Base-by-base conservation (phyloP, 1,284 basidiomycete species). In the Meripilus lineatus region DNA sequence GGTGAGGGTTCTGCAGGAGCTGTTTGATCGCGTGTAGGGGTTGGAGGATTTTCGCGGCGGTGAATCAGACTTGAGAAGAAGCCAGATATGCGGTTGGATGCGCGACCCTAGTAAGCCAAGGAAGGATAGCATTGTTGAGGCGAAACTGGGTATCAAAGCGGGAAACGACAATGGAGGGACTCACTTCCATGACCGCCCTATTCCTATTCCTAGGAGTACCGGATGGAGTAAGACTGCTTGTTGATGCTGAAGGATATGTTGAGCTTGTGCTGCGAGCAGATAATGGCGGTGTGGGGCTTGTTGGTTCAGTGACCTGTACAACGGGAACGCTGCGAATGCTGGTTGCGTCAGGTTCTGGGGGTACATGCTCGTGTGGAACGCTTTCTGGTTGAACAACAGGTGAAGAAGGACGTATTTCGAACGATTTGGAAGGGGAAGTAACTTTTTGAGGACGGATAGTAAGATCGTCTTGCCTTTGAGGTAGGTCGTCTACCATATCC, bases 51-150 rank as follows among this genome's bases (percentile, higher is more conserved):
- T 40, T 87, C 84, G 41, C 84, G 74, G 40, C 85, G 76, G 57
- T 85, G 79, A 6, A 89, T 85, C 44, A 89, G 70, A 56, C 77
- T 79, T n/a, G 77, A 82, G 60, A 89, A 79, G 63, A 89, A 89
- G 18, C 86, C 87, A 33, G 86, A 89, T 34, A 89, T 70, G 22
- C 87, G 75, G 59, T 81, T 86, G 23, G 81, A 72, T 25, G 81
- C 66, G 47, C 84, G 80, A 47, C 63, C 61, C 76, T 84, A 59
- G 23, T 47, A 49, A 51, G 50, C 48, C 48, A 46, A 45, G 49
- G 21, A 42, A 40, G 45, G 50, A 42, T 35, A 17, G 41, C 42
- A n/a, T n/a, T n/a, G n/a, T n/a, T n/a, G n/a, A n/a, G n/a, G n/a
- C n/a, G n/a, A n/a, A n/a, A n/a, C n/a, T n/a, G n/a, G n/a, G n/a